Evolutionary conservation across 2,329 filamentous ascomycete genomes (phyloP).

Genomic region (Elsinoe perseae): DNA sequence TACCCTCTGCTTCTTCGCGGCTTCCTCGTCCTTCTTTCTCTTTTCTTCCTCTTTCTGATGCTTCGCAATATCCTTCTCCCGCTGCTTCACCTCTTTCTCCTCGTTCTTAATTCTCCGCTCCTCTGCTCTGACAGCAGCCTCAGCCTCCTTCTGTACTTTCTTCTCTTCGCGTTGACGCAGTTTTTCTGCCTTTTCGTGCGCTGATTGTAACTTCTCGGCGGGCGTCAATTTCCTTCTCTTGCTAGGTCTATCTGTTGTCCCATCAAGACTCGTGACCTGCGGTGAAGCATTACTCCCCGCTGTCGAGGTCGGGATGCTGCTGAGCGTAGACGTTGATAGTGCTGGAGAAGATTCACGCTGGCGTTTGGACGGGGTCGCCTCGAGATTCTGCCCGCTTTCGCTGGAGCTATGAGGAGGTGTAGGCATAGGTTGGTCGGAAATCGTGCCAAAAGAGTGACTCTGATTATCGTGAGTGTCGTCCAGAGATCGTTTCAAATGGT

Average conservation of each 20-base stretch:
- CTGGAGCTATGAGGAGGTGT: conserved; percentile 19
- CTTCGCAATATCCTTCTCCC: conserved; percentile 41
- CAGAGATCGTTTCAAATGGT: not conserved
- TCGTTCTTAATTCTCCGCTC: conserved; percentile 35
- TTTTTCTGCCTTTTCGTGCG: conserved; percentile 33
- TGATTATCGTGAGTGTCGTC: not conserved
- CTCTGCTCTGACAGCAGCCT: conserved; percentile 28
- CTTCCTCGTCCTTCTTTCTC: conserved; percentile 10
- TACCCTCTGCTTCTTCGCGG: conserved; percentile 35
- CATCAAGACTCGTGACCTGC: not conserved
- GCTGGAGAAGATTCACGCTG: conserved; percentile 27
- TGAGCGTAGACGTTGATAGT: conserved; percentile 28
- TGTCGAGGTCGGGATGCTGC: conserved; percentile 23
- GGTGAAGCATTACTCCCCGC: conserved; percentile 8
- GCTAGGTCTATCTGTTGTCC: conserved; percentile 24
- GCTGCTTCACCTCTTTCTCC: conserved; percentile 35
- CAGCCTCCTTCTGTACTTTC: conserved; percentile 22
- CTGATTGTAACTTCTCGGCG: conserved; percentile 36
- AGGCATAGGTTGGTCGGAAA: conserved; percentile 3
- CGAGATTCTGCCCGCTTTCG: conserved; percentile 1
- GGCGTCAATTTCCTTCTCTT: conserved; percentile 39
- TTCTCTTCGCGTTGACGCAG: conserved; percentile 29
- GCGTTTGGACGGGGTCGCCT: not conserved
- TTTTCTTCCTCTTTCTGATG: conserved; percentile 37
- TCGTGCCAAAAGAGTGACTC: not conserved